Evolutionary conservation across 257 asterid genomes (phyloP).

Genomic region (Datura wrightii): DNA sequence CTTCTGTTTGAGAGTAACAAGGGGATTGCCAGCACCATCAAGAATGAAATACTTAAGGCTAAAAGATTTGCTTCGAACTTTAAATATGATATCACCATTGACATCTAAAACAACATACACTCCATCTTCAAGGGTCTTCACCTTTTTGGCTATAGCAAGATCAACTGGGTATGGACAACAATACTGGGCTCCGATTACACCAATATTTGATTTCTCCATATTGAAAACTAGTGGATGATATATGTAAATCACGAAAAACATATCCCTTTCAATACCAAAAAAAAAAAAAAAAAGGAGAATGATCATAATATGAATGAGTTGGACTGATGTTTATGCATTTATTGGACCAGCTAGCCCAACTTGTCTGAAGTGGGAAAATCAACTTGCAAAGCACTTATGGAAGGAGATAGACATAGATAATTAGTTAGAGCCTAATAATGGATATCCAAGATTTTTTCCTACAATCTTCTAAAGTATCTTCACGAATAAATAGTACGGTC

Average conservation of each 20-base stretch:
- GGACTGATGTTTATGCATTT: neutral
- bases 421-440: too few species aligned
- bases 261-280: too few species aligned
- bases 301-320: too few species aligned
- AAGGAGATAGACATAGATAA: too few species aligned
- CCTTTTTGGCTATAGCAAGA: neutral
- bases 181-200: neutral
- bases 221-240: too few species aligned
- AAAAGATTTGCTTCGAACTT: neutral
- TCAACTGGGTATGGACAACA: neutral
- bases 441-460: too few species aligned
- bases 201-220: too few species aligned
- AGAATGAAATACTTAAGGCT: conserved; percentile 3
- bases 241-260: too few species aligned
- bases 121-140: neutral
- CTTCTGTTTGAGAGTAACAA: conserved; percentile 37
- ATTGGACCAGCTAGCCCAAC: neutral
- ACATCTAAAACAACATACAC: neutral
- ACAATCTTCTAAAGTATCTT: too few species aligned
- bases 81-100: conserved; percentile 21
- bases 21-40: conserved; percentile 45
- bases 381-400: neutral
- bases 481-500: neutral
- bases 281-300: too few species aligned
- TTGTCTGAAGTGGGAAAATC: neutral